Conservation (phyloP, 257 asterid genomes). For the Buddleja alternifolia region DNA sequence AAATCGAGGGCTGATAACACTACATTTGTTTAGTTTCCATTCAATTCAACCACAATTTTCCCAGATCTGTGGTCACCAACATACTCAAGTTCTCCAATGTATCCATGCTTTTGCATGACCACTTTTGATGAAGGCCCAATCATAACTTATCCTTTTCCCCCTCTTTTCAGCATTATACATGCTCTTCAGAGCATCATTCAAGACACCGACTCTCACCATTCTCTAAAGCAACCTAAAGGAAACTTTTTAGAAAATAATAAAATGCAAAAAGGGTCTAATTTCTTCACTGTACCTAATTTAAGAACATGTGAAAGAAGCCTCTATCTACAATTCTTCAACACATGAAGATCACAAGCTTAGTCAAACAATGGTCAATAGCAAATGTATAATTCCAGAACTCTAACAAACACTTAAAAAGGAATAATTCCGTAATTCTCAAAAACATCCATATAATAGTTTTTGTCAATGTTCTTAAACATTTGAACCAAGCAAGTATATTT, state of each 20-base stretch:
- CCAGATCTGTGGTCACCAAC: constrained; percentile 37
- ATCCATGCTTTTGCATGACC: constrained; percentile 53
- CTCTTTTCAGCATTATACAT: constrained; percentile 47
- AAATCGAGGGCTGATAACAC: constrained; percentile 40
- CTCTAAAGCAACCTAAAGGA: constrained; percentile 1
- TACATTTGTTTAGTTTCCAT: constrained; percentile 43
- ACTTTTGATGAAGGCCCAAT: constrained; percentile 48
- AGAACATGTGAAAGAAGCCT: too few species aligned
- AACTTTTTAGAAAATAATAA: background rate
- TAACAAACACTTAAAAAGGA: too few species aligned
- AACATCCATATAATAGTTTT: too few species aligned
- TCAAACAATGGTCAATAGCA: too few species aligned
- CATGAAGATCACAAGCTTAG: too few species aligned
- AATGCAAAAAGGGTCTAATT: background rate
- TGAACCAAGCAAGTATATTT: too few species aligned
- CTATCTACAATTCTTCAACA: too few species aligned
- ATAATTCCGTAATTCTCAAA: too few species aligned
- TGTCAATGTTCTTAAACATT: too few species aligned
- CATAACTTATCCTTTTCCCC: constrained; percentile 45
- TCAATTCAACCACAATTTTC: constrained; percentile 39
- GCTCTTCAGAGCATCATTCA: constrained; percentile 50
- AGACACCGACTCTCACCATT: constrained; percentile 44
- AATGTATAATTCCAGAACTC: too few species aligned
- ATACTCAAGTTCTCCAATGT: constrained; percentile 39
- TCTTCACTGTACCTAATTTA: background rate